A percentile compares a stretch with the other conserved stretches of the same genome.
These are phyloP conservation scores for Pichia eremophila DNA, from an alignment of 805 yeast genomes.

Conservation along the genomic window DNA sequence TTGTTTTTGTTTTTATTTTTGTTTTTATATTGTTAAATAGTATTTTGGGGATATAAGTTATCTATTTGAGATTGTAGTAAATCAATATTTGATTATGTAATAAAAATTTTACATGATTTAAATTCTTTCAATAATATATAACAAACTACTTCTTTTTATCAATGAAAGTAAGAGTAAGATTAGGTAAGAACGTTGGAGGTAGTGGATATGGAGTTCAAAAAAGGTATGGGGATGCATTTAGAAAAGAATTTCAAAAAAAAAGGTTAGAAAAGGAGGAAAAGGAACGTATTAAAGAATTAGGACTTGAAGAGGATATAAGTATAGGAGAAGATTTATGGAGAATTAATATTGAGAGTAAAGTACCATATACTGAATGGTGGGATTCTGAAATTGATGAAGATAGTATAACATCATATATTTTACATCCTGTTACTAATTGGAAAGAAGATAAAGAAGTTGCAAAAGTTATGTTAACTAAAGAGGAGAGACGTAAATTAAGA, in stretches of 20 bases:
- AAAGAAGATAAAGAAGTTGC: conserved; percentile 42
- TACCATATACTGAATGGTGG: conserved; percentile 87
- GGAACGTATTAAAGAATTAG: conserved; percentile 23
- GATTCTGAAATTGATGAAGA: conserved; percentile 39
- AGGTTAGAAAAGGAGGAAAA: conserved; percentile 23
- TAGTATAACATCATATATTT: conserved; percentile 59
- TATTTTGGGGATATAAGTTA: too few relatives aligned
- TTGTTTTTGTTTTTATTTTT: not conserved
- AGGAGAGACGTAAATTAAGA: conserved; percentile 66
- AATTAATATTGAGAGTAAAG: conserved; percentile 21
- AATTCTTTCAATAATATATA: too few relatives aligned
- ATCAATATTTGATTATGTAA: not conserved
- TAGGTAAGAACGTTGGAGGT: not conserved
- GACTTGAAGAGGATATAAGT: conserved; percentile 42
- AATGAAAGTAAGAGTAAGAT: not conserved
- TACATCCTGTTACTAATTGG: conserved; percentile 68
- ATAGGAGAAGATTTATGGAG: conserved; percentile 46
- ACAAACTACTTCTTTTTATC: not conserved
- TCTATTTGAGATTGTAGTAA: too few relatives aligned
- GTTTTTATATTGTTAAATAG: too few relatives aligned
- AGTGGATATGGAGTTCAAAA: too few relatives aligned
- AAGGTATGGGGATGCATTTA: conserved; percentile 30
- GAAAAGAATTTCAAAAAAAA: conserved; percentile 27
- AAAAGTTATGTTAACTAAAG: conserved; percentile 54
- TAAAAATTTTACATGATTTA: not conserved